phyloP scores from a whole-genome alignment of 1,284 basidiomycete species.

The Apiotrichum sp. region DNA sequence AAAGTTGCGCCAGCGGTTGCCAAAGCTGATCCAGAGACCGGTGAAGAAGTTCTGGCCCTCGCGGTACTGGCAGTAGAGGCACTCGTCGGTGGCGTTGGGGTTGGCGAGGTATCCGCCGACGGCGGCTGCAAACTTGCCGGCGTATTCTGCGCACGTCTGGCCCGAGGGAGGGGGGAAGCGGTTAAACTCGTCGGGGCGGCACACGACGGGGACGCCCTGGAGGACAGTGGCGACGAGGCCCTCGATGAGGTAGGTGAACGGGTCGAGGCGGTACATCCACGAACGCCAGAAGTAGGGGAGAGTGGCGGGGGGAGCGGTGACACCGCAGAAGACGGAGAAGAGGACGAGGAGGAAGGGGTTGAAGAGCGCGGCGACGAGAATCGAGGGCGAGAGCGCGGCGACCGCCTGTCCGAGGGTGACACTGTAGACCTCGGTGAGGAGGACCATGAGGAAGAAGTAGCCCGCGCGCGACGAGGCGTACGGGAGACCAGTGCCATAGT shows the following conservation, averaged over 20 bases:
- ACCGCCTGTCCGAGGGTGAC: conserved; percentile 66
- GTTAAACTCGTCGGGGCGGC: conserved; percentile 62
- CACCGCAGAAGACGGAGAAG: conserved; percentile 69
- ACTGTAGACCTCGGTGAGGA: conserved; percentile 69
- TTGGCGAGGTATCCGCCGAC: conserved; percentile 80
- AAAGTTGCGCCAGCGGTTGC: conserved; percentile 64
- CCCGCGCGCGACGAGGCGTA: conserved; percentile 27
- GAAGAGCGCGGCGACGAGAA: conserved; percentile 67
- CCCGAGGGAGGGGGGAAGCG: conserved; percentile 61
- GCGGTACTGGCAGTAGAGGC: conserved; percentile 45
- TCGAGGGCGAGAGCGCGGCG: conserved; percentile 60
- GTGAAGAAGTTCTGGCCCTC: conserved; percentile 31
- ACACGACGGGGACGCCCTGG: conserved; percentile 63
- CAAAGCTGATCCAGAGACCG: conserved; percentile 60
- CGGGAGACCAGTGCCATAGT: conserved; percentile 41
- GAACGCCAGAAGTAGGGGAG: conserved; percentile 65
- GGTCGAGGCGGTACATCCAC: conserved; percentile 50
- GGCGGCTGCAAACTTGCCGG: conserved; percentile 57
- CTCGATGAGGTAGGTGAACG: conserved; percentile 62
- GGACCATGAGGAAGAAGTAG: conserved; percentile 56
- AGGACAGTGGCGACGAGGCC: conserved; percentile 74
- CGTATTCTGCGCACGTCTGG: conserved; percentile 69
- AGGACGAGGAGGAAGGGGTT: conserved; percentile 70
- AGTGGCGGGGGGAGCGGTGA: conserved; percentile 59
- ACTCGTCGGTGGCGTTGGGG: conserved; percentile 50